Base-by-base conservation (phyloP, 2,329 filamentous ascomycete genomes). In the Annulohypoxylon truncatum region DNA sequence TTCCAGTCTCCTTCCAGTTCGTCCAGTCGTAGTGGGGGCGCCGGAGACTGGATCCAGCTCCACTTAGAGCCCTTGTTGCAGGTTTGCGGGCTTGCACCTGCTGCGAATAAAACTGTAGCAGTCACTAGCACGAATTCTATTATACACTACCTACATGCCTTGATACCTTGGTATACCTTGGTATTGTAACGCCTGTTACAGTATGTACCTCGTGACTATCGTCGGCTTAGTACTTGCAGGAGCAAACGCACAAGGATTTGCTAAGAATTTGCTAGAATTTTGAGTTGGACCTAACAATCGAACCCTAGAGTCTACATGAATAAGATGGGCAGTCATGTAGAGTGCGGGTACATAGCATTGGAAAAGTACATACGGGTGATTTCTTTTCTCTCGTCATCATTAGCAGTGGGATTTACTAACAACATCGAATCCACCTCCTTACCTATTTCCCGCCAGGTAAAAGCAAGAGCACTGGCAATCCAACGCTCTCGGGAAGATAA, bases 341-440 rank as follows among this genome's bases (percentile, higher is more conserved):
- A 28, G 13, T 48, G 15, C 3, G 28, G 20, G 40, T 52, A 56
- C 40, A 4, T 33, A 46, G 15, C 22, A 42, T 42, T 4, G 38
- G 9, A 24, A 33, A 42, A 12, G 47, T 38, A 59, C 47, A 66
- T n/a, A n/a, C n/a, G 52, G 47, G 57, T 24, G 53, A 22, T 48
- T 56, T 58, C 40, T 26, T 40, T 50, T 52, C 53, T 62, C 56
- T 44, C 61, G 67, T 64, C 67, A 61, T 67, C 61, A 69, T 69
- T 67, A 64, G 60, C 48, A 38, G 60, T 58, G 51, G 48, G 55
- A 63, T 58, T 61, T 48, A 63, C 33, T 13, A 53, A 63, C 31
- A 56, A 63, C 58, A 35, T 2, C 12, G n/a, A 38, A 4, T 6
- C 50, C 53, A 48, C 29, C 20, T 58, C 33, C 20, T 33, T 48